phyloP scores from a whole-genome alignment of 768 basidiomycete genomes.

The Boletus reticuloceps region DNA sequence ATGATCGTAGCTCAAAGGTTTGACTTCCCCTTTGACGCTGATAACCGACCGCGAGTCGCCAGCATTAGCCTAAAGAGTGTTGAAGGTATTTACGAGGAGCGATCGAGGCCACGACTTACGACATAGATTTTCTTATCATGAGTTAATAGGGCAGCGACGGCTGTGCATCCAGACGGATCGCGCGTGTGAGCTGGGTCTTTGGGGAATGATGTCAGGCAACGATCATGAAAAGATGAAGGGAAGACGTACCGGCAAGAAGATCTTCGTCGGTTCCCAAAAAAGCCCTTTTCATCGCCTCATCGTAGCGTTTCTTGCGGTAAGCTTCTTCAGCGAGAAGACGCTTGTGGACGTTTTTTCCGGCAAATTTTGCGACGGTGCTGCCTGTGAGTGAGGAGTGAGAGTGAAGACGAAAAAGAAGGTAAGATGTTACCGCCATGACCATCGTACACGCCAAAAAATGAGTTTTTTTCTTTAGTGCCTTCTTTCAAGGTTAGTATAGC shows the following conservation, averaged over 20 bases:
- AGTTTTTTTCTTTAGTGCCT: constrained; percentile 45
- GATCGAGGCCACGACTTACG: constrained; percentile 43
- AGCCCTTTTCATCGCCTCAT: constrained; percentile 76
- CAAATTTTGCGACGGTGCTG: constrained; percentile 79
- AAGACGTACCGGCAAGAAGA: constrained; percentile 69
- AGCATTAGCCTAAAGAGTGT: constrained; percentile 79
- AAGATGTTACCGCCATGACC: constrained; percentile 84
- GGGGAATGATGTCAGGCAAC: constrained; percentile 2
- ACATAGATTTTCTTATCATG: constrained; percentile 75
- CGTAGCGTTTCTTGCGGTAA: constrained; percentile 70
- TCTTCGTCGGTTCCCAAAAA: constrained; percentile 96
- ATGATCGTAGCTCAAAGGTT: constrained; percentile 91
- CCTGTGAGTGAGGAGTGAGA: constrained; percentile 44
- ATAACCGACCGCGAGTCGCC: constrained; percentile 95
- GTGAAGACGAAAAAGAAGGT: background rate
- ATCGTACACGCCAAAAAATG: constrained; percentile 97
- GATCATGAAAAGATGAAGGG: background rate
- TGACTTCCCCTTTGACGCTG: constrained; percentile 78
- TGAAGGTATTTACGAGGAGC: background rate
- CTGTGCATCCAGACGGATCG: constrained; percentile 96
- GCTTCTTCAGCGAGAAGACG: constrained; percentile 69
- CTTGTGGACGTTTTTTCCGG: constrained; percentile 80
- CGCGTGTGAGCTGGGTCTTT: constrained; percentile 82
- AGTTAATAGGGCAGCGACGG: constrained; percentile 84
- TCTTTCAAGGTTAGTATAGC: constrained; percentile 68